These are phyloP conservation scores for Penicillium bialowiezense DNA, from an alignment of 495 filamentous ascomycete genomes.

Conservation along the genomic window DNA sequence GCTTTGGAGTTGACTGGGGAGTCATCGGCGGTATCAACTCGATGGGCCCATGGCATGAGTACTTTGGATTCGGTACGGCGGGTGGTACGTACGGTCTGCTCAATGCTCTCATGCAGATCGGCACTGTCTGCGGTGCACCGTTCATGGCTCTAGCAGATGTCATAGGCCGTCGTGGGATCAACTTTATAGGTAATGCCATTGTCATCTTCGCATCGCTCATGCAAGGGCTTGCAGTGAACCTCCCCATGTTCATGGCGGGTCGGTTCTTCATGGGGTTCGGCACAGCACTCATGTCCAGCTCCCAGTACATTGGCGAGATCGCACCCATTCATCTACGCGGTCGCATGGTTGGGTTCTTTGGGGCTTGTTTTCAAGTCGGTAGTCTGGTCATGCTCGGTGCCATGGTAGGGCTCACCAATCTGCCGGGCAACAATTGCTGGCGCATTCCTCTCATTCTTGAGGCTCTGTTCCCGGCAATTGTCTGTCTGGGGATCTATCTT, in stretches of 20 bases:
- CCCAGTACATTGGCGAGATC: constrained; percentile 45
- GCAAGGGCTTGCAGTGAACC: constrained; percentile 32
- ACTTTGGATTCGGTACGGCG: constrained; percentile 26
- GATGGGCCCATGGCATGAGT: constrained; percentile 29
- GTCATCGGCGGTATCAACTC: constrained; percentile 40
- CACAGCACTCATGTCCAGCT: constrained; percentile 35
- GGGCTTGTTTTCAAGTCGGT: constrained; percentile 43
- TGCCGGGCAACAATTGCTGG: constrained; percentile 30
- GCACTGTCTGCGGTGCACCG: constrained; percentile 34
- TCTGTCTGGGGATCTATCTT: constrained; percentile 35
- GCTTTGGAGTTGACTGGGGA: constrained; percentile 43
- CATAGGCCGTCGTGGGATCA: constrained; percentile 39
- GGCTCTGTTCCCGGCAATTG: constrained; percentile 36
- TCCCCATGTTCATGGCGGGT: constrained; percentile 39
- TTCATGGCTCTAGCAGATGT: constrained; percentile 38
- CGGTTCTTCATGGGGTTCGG: constrained; percentile 44
- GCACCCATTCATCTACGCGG: constrained; percentile 42
- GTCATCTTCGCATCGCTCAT: constrained; percentile 38
- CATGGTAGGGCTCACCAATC: constrained; percentile 32
- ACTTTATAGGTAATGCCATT: constrained; percentile 37
- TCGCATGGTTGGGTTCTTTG: constrained; percentile 43
- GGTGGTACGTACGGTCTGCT: constrained; percentile 33
- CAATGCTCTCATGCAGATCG: constrained; percentile 41
- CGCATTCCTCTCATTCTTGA: constrained; percentile 38
- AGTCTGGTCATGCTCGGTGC: constrained; percentile 35